Percentiles rank a stretch among this genome's conserved stretches.
Evolutionary conservation across 1,284 basidiomycete species (phyloP).

Genomic region (Lignosus rhinocerotis): DNA sequence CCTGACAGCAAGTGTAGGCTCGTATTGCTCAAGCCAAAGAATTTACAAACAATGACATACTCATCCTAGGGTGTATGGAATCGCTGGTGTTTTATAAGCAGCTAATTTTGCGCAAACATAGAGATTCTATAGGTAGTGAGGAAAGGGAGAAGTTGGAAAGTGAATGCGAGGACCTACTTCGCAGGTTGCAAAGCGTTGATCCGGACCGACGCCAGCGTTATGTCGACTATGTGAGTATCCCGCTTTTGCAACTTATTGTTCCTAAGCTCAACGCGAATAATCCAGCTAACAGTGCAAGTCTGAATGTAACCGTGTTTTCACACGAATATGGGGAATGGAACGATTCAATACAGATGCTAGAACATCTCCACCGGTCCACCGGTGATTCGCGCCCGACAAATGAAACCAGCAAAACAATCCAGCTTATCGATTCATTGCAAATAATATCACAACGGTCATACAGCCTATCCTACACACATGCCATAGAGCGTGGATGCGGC

Average conservation of each 20-base stretch:
- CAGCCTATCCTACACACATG: slow-evolving; percentile 19
- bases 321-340: not conserved
- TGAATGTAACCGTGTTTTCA: not conserved
- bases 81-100: slow-evolving; percentile 83
- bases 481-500: not conserved
- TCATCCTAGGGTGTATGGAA: slow-evolving; percentile 83
- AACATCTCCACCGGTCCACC: not conserved
- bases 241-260: not conserved
- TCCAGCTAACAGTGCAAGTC: not conserved
- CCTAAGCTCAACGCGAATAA: not conserved
- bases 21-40: not conserved
- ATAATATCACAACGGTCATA: not conserved
- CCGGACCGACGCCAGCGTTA: slow-evolving; percentile 62
- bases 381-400: not conserved
- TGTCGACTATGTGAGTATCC: slow-evolving; percentile 54
- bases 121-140: slow-evolving; percentile 25
- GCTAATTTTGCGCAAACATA: slow-evolving; percentile 50
- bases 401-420: not conserved
- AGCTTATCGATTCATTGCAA: slow-evolving; percentile 2
- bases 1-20: slow-evolving; percentile 88
- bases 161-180: slow-evolving; percentile 55
- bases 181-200: slow-evolving; percentile 57
- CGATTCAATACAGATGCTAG: not conserved
- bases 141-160: slow-evolving; percentile 41
- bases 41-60: not conserved